Base-by-base conservation (phyloP, 2,329 filamentous ascomycete genomes). In the Xylaria hypoxylon region DNA sequence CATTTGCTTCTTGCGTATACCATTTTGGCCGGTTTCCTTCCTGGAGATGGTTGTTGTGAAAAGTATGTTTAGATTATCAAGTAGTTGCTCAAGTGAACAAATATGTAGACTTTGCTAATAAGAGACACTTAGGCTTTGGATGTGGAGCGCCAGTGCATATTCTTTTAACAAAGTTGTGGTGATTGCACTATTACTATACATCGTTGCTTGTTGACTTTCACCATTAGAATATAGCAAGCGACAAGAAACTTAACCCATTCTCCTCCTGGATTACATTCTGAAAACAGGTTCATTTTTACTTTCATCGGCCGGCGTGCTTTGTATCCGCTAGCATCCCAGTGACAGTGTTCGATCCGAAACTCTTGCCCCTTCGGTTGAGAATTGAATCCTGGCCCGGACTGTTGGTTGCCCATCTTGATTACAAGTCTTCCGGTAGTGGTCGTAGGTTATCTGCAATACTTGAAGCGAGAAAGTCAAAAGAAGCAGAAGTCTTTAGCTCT, bases 71-170 rank as follows among this genome's bases (percentile, higher is more conserved):
- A 2, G 19, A 15, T 50, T 33, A 15, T 7, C 40, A 5, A 6
- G 17, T 33, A 33, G 31, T 50, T 62, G 24, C 24, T 33, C 19
- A 38, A 45, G 35, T 47, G 38, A 58, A 35, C 47, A 33, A 15
- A 10, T 22, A 31, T 13, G 28, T 35, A 13, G 13, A 35, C 2
- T 53, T 24, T 26, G 13, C 19, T 35, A 24, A 44, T 24, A 24
- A 52, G 47, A 44, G 15, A 5, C 24, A 11, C 10, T 52, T 24
- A 22, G 11, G n/a, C 35, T 44, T 52, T 15, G 15, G 7, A 24
- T 33, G 26, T 24, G 11, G 33, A 22, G n/a, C 17, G 22, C 22
- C 19, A 3, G 24, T 28, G 4, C 13, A 13, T 59, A 40, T 50
- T 19, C 19, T n/a, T n/a, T 10, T 35, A 26, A 38, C 28, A 22